Evolutionary conservation across 2,329 filamentous ascomycete genomes (phyloP), one percentile per base, ranked within the genome.

Genomic region (Cadophora gregata): DNA sequence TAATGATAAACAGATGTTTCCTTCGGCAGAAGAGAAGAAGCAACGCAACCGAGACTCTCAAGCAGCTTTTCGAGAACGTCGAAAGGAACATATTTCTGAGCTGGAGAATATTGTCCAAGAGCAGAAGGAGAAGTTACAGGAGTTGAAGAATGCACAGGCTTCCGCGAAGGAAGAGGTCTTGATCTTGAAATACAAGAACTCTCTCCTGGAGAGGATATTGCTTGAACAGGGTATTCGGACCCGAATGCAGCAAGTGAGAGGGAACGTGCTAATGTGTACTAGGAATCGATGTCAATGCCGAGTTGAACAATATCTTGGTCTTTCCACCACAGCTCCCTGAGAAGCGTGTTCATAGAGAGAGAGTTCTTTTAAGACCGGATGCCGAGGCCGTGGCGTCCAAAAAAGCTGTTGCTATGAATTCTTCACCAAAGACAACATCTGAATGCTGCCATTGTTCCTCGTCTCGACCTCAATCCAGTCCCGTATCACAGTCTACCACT

Each of bases 171-270:
- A 97, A 79, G 95, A 98, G 80, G 97, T 95, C 78, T 81, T 98
- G 77, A 97, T 98, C 94, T 85, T 98, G 75, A 90, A 95, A 62
- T 98, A 98, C 80, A 98, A 98, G 84, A 98, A 97, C 79, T 97
- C 95, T 53, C 83, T 98, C 59, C 86, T 98, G 31, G 95, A 98
- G 81, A 89, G 95, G 67, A 96, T 98, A 76, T 86, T 98, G 63
- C 86, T 98, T 36, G 95, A 98, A 81, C 97, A 97, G 85, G 93
- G 93, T 94, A 80, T 29, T 69, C 56, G 36, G 14, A 19, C 21
- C 27, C 19, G 29, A 7, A 47, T 27, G 12, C 8, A 27, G 12
- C 2, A n/a, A 31, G 12, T 29, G 24, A 5, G 8, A 56, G 9
- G 24, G 25, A 33, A n/a, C 24, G 16, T 42, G 47, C 56, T 66